Percentiles rank a stretch among this genome's conserved stretches.
Conservation (phyloP, 1,139 yeast genomes). For the Yamadazyma buinensis region DNA sequence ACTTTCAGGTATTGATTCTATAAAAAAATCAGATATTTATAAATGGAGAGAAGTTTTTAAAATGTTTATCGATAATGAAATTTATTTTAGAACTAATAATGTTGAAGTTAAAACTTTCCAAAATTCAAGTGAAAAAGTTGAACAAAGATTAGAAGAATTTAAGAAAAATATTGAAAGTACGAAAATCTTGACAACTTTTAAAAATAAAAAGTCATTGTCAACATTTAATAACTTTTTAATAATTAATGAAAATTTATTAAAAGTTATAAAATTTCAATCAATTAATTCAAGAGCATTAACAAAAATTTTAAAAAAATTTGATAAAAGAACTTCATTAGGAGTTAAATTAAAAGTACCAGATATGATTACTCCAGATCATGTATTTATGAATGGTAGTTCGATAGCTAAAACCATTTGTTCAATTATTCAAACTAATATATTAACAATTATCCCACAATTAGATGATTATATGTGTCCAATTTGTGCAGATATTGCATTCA, state of each 20-base stretch:
- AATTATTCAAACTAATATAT: conserved; percentile 50
- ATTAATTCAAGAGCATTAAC: conserved; percentile 61
- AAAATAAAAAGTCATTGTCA: conserved; percentile 42
- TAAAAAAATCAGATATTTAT: conserved; percentile 53
- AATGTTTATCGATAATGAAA: conserved; percentile 61
- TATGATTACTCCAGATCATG: conserved; percentile 42
- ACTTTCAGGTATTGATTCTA: conserved; percentile 25
- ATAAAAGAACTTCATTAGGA: conserved; percentile 62
- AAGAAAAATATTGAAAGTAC: conserved; percentile 39
- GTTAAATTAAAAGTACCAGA: conserved; percentile 46
- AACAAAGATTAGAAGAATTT: conserved; percentile 41
- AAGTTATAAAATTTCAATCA: conserved; percentile 58
- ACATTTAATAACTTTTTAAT: conserved; percentile 50
- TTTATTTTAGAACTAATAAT: conserved; percentile 59
- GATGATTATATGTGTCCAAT: conserved; percentile 76
- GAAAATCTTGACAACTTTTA: conserved; percentile 41
- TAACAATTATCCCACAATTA: conserved; percentile 62
- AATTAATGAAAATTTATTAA: conserved; percentile 53
- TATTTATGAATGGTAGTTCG: conserved; percentile 44
- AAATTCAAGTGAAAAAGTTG: conserved; percentile 32
- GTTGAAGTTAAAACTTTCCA: conserved; percentile 36
- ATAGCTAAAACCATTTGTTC: conserved; percentile 54
- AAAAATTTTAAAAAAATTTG: conserved; percentile 71
- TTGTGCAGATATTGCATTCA: conserved; percentile 65
- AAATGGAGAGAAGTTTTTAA: conserved; percentile 71